phyloP scores from a whole-genome alignment of 257 asterid species.

The Plantago elongata region DNA sequence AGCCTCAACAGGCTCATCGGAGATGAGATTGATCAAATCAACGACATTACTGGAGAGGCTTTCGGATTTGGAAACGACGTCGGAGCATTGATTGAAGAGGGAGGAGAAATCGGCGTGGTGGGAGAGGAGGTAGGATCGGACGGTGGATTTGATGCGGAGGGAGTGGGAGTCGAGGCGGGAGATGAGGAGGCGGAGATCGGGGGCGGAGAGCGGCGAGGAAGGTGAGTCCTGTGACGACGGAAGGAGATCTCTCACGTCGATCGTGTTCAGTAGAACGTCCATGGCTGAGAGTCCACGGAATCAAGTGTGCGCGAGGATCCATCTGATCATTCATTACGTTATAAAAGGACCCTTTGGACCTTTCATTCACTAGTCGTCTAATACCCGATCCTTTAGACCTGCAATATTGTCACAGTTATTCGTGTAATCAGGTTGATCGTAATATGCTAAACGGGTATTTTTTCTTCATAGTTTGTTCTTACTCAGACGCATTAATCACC shows the following conservation, averaged over 20 bases:
- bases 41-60: conserved; percentile 32
- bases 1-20: conserved; percentile 58
- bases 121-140: conserved; percentile 67
- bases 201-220: conserved; percentile 72
- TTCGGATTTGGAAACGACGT: conserved; percentile 62
- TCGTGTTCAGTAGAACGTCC: conserved; percentile 54
- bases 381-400: too few relatives aligned
- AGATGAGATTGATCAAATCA: conserved; percentile 46
- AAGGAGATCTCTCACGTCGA: conserved; percentile 80
- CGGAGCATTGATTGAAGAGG: conserved; percentile 69
- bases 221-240: conserved; percentile 51
- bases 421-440: too few relatives aligned
- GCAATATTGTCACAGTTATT: too few relatives aligned
- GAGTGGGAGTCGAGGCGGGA: conserved; percentile 78
- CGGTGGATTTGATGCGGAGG: conserved; percentile 72
- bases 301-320: too few relatives aligned
- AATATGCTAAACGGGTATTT: too few relatives aligned
- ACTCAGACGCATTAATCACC: too few relatives aligned
- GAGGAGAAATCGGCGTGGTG: conserved; percentile 70
- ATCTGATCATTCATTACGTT: too few relatives aligned
- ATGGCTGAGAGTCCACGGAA: conserved; percentile 31
- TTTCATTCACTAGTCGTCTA: too few relatives aligned
- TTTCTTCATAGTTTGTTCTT: too few relatives aligned
- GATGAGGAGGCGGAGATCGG: conserved; percentile 92
- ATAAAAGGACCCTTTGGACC: too few relatives aligned